These are phyloP conservation scores for Saposhnikovia divaricata DNA, from an alignment of 129 eudicot genomes.

Conservation along the genomic window DNA sequence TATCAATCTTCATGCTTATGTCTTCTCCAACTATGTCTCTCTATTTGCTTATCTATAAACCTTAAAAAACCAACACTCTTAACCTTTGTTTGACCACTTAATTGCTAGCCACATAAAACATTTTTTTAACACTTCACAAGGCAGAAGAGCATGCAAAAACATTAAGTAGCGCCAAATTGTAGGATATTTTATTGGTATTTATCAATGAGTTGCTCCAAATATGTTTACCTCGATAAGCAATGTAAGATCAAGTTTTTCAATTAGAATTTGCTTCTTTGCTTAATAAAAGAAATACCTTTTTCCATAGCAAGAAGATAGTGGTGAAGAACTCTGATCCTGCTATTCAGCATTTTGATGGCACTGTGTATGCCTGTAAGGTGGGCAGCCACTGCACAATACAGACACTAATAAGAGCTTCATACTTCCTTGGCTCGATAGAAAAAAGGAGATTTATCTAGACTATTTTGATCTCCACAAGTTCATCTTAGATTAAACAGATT, in stretches of 20 bases:
- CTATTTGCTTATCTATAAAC: too few species aligned
- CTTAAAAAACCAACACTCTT: too few species aligned
- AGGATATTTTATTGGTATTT: neutral
- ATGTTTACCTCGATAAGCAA: neutral
- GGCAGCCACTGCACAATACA: slow-evolving; percentile 75
- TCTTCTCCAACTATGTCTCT: too few species aligned
- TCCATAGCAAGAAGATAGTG: slow-evolving; percentile 89
- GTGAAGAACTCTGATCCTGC: slow-evolving; percentile 88
- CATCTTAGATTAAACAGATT: neutral
- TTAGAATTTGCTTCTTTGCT: neutral
- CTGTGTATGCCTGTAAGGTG: slow-evolving; percentile 99
- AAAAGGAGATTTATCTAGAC: neutral
- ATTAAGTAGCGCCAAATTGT: neutral
- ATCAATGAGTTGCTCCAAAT: neutral
- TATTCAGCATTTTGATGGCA: slow-evolving; percentile 96
- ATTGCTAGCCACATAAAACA: neutral
- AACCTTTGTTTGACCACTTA: too few species aligned
- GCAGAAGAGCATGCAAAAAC: neutral
- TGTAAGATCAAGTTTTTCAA: neutral
- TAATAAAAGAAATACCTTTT: slow-evolving; percentile 46
- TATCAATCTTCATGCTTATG: too few species aligned
- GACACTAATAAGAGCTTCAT: slow-evolving; percentile 3
- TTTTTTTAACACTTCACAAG: neutral
- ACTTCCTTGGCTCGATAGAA: slow-evolving; percentile 31
- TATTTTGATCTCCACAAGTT: neutral